These are phyloP conservation scores for Pochonia chlamydosporia DNA, from an alignment of 2,329 filamentous ascomycete species.

Conservation along the genomic window DNA sequence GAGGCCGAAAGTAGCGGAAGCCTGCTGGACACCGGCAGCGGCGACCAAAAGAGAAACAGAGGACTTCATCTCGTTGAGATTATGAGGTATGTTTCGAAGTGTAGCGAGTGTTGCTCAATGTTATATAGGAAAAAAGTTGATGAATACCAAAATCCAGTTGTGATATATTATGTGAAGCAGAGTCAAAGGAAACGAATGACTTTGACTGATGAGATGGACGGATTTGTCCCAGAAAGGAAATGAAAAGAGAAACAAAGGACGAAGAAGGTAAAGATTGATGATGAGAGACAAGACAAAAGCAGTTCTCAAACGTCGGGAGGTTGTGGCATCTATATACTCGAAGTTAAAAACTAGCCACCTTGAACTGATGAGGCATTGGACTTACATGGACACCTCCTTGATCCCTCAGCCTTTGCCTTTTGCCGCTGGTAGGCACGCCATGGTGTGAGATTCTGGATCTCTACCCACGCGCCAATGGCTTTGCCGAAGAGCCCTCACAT, in stretches of 20 bases:
- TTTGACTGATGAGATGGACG: constrained; percentile 29
- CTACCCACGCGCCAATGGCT: neutral
- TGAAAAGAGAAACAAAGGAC: constrained; percentile 10
- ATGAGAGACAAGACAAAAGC: neutral
- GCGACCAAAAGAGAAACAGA: constrained; percentile 41
- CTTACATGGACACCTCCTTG: neutral
- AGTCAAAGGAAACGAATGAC: constrained; percentile 53
- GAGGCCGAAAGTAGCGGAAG: constrained; percentile 35
- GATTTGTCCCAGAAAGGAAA: constrained; percentile 16
- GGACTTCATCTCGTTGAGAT: constrained; percentile 43
- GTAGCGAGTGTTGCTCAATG: constrained; percentile 6
- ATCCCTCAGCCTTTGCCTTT: neutral
- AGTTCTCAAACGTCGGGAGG: neutral
- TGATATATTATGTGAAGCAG: constrained; percentile 22
- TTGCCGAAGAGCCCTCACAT: neutral
- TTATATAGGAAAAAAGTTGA: neutral
- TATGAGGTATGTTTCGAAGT: constrained; percentile 4
- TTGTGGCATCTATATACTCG: constrained; percentile 6
- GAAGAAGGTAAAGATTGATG: neutral
- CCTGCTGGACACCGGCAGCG: constrained; percentile 45
- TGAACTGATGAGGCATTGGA: neutral
- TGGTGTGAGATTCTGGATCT: neutral
- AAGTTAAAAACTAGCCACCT: too few relatives aligned
- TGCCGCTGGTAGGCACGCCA: neutral
- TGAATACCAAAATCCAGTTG: constrained; percentile 12